Conservation (phyloP, 2,329 filamentous ascomycete species). For the Talaromyces sp. region DNA sequence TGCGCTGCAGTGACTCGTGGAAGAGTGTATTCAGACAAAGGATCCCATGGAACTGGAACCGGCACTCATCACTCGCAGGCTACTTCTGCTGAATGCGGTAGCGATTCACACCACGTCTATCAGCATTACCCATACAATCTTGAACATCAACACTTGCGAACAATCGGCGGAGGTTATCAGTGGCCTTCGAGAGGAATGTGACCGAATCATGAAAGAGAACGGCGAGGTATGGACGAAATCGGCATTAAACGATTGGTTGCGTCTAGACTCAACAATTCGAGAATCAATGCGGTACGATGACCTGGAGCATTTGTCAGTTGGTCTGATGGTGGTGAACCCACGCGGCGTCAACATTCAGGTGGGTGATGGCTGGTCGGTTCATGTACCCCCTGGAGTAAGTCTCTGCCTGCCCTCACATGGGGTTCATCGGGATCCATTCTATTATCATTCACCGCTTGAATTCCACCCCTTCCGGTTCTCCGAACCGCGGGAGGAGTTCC, state of each 20-base stretch:
- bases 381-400: neutral
- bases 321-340: neutral
- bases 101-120: constrained; percentile 3
- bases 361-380: neutral
- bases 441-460: neutral
- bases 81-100: neutral
- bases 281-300: constrained; percentile 2
- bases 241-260: neutral
- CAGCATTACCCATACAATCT: constrained; percentile 1
- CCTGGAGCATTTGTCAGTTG: neutral
- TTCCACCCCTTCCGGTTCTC: neutral
- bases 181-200: neutral
- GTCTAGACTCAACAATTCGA: constrained; percentile 1
- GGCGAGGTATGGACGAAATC: neutral
- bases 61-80: neutral
- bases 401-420: constrained; percentile 1
- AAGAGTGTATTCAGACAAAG: neutral
- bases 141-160: neutral
- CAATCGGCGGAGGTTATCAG: neutral
- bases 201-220: neutral
- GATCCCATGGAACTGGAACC: neutral
- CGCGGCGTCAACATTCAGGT: neutral
- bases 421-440: neutral
- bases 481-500: neutral
- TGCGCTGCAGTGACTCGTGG: neutral